Evolutionary conservation across 106 monocot genomes (phyloP).

Genomic region (Cymbidium sinense): DNA sequence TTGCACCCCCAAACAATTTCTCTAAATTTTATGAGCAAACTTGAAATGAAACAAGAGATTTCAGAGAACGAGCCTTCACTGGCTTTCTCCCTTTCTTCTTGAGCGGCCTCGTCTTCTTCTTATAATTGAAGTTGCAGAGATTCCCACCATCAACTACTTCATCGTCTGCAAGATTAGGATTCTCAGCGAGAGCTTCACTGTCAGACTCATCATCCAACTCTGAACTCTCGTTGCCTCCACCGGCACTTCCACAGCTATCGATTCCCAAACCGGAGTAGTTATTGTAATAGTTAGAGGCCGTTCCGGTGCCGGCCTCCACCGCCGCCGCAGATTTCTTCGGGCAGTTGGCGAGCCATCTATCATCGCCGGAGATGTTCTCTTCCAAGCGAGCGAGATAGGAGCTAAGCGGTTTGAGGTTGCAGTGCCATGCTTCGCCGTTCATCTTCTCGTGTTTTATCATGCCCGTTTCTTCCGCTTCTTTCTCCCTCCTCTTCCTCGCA

Average conservation of each 20-base stretch:
- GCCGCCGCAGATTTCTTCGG: no score
- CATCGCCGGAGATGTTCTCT: no score
- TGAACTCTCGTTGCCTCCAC: no score
- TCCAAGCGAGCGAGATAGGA: slow-evolving; percentile 14
- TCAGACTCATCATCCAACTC: background rate
- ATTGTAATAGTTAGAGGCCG: background rate
- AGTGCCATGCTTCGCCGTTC: slow-evolving; percentile 51
- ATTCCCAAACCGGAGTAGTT: slow-evolving; percentile 6
- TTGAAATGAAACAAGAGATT: background rate
- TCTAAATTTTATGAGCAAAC: no score
- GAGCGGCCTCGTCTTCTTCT: background rate
- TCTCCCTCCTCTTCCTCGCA: no score
- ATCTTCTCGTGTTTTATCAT: slow-evolving; percentile 37
- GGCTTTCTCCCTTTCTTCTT: no score
- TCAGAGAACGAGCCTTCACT: slow-evolving; percentile 8
- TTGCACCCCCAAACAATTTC: no score
- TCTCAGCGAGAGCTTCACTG: background rate
- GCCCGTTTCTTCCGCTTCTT: no score
- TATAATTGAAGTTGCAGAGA: background rate
- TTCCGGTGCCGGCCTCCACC: background rate
- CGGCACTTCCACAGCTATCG: background rate
- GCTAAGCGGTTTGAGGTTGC: slow-evolving; percentile 50
- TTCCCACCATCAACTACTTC: background rate
- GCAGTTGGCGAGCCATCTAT: no score
- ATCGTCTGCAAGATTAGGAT: background rate